Percentiles rank a stretch among this genome's conserved stretches.
Evolutionary conservation across 1,284 basidiomycete genomes (phyloP).

Genomic region (Sphaerobolus stellatus): DNA sequence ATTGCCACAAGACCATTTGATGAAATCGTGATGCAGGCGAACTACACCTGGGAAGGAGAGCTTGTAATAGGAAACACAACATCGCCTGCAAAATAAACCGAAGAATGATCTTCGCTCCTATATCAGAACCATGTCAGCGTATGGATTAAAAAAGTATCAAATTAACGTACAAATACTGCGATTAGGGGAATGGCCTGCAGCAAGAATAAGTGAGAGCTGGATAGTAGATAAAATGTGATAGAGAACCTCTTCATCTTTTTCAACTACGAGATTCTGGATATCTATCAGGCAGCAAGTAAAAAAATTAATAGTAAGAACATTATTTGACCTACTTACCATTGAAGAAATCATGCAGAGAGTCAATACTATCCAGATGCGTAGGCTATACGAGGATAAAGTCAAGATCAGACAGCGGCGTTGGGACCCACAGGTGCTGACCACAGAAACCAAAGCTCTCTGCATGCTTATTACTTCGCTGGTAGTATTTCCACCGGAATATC

Average conservation of each 20-base stretch:
- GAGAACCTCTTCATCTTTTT: constrained; percentile 45
- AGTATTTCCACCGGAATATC: too few species aligned
- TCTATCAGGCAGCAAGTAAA: constrained; percentile 31
- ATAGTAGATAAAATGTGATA: neutral
- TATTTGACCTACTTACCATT: constrained; percentile 45
- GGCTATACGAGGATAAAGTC: constrained; percentile 40
- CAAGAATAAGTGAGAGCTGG: neutral
- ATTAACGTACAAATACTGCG: constrained; percentile 8
- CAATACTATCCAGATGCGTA: constrained; percentile 48
- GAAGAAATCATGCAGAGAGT: constrained; percentile 64
- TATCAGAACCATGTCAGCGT: neutral
- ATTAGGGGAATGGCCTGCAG: neutral
- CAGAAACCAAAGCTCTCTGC: neutral
- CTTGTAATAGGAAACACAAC: constrained; percentile 69
- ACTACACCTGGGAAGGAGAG: constrained; percentile 67
- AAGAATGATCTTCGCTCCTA: constrained; percentile 62
- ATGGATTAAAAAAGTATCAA: neutral
- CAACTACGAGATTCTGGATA: constrained; percentile 52
- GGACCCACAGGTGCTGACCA: neutral
- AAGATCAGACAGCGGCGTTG: neutral
- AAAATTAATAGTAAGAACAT: neutral
- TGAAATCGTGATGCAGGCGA: constrained; percentile 62
- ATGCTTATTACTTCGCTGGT: constrained; percentile 2
- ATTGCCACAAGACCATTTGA: constrained; percentile 57
- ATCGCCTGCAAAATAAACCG: constrained; percentile 75